Percentiles rank a stretch among this genome's conserved stretches.
phyloP scores from a whole-genome alignment of 2,329 filamentous ascomycete genomes.

The Paraphaeosphaeria sporulosa region DNA sequence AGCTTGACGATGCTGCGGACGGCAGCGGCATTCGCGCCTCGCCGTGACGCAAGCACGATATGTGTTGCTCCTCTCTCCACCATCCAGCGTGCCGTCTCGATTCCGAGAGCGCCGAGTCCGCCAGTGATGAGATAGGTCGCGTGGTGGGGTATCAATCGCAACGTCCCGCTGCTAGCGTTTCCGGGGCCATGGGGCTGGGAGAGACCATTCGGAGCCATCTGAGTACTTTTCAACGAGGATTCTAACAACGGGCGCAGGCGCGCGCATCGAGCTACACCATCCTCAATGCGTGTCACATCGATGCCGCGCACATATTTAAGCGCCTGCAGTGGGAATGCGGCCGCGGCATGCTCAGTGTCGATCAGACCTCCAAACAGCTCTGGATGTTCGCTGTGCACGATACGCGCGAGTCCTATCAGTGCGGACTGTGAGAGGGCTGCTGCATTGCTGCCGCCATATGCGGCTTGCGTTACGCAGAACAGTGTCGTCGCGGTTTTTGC shows the following conservation, averaged over 20 bases:
- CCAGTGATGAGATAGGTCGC: conserved; percentile 51
- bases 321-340: conserved; percentile 42
- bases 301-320: conserved; percentile 49
- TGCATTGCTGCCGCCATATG: conserved; percentile 5
- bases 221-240: conserved; percentile 22
- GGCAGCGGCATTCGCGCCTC: conserved; percentile 30
- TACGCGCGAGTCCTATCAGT: conserved; percentile 47
- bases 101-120: conserved; percentile 50
- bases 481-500: background rate
- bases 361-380: conserved; percentile 51
- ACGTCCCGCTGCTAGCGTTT: conserved; percentile 50
- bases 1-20: conserved; percentile 23
- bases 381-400: conserved; percentile 50
- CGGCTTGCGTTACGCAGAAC: background rate
- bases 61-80: conserved; percentile 44
- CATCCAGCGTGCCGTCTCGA: conserved; percentile 51
- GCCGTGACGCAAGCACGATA: conserved; percentile 45
- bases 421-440: conserved; percentile 46
- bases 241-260: conserved; percentile 33
- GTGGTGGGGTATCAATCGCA: conserved; percentile 25
- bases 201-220: background rate
- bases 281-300: conserved; percentile 49
- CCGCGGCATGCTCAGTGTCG: conserved; percentile 35
- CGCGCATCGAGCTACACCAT: conserved; percentile 45
- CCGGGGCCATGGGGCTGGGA: conserved; percentile 50